Evolutionary conservation across 768 basidiomycete genomes (phyloP).

Genomic region (Naganishia vishniacii): DNA sequence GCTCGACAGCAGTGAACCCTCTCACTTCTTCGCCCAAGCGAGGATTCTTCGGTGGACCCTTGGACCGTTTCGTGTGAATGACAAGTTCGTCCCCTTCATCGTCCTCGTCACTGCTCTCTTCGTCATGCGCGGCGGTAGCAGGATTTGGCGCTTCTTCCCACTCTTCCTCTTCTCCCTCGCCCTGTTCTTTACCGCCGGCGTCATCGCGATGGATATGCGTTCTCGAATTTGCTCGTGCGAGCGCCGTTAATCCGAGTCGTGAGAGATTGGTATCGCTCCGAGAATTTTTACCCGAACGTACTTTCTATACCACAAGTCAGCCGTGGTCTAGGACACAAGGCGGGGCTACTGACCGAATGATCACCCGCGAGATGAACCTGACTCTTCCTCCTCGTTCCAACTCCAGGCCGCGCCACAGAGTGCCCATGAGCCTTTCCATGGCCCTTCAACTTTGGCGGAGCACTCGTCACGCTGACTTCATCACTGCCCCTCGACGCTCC

Average conservation of each 20-base stretch:
- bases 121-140: neutral
- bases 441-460: neutral
- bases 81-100: too few relatives aligned
- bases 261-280: constrained; percentile 11
- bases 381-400: constrained; percentile 14
- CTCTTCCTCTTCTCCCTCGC: constrained; percentile 14
- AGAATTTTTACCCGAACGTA: neutral
- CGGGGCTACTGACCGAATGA: neutral
- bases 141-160: neutral
- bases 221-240: neutral
- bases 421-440: too few relatives aligned
- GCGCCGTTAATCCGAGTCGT: neutral
- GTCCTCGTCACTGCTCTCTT: neutral
- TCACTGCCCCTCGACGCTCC: neutral
- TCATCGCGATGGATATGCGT: neutral
- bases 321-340: neutral
- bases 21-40: neutral
- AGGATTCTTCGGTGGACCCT: too few relatives aligned
- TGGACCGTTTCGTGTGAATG: too few relatives aligned
- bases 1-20: too few relatives aligned
- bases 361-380: constrained; percentile 4
- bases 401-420: too few relatives aligned
- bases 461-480: constrained; percentile 1
- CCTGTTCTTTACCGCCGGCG: too few relatives aligned
- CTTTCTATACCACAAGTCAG: neutral